Evolutionary conservation across 2,329 filamentous ascomycete species (phyloP).

Genomic region (Trichoderma breve): DNA sequence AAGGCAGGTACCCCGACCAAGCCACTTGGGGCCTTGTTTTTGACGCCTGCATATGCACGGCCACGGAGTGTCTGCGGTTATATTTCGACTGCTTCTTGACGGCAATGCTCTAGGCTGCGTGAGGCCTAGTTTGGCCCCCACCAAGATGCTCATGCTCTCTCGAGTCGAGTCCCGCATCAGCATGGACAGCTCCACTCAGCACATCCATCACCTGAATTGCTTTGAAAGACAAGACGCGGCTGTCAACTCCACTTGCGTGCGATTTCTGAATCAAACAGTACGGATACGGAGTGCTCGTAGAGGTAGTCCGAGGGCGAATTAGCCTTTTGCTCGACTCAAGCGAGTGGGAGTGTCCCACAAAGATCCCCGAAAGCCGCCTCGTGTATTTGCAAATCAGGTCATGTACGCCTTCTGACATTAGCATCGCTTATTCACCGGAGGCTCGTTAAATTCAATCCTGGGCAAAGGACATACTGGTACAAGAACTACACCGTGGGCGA

Average conservation of each 20-base stretch:
- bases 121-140: constrained; percentile 7
- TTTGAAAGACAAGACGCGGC: neutral
- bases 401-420: neutral
- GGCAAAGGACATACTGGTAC: neutral
- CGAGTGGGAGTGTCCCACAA: neutral
- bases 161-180: neutral
- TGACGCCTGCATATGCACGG: constrained; percentile 12
- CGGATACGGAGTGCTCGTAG: neutral
- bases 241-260: neutral
- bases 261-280: neutral
- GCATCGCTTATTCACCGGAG: neutral
- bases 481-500: neutral
- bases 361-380: neutral
- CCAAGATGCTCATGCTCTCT: neutral
- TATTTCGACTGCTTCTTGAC: constrained; percentile 12
- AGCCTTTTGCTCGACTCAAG: neutral
- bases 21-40: constrained; percentile 11
- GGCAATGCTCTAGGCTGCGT: neutral
- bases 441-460: neutral
- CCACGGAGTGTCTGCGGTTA: constrained; percentile 16
- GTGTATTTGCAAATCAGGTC: neutral
- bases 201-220: neutral
- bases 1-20: constrained; percentile 20
- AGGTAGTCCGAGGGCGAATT: neutral
- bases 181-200: neutral